Evolutionary conservation across 2,329 filamentous ascomycete genomes (phyloP), one percentile per base, ranked within the genome.

Genomic region (Pseudohalonectria lignicola): DNA sequence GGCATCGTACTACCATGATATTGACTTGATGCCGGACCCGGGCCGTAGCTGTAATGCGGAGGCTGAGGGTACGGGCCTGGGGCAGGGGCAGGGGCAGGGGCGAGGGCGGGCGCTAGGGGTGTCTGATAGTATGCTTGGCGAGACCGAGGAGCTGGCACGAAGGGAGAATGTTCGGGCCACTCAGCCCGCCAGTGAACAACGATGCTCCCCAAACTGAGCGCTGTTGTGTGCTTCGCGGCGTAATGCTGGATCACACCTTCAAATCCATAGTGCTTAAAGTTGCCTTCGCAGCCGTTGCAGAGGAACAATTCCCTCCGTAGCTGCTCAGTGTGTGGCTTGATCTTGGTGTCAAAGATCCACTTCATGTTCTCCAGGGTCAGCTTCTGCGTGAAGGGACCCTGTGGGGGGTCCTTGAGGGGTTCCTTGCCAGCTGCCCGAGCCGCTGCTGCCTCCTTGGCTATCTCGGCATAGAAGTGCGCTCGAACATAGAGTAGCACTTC

Each of bases 341-440:
- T 69, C 54, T 86, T 87, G 47, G 74, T 74, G 50, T 88, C 83
- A 53, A 83, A 88, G 21, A 88, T 64, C 76, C 81, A 90, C 56
- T 83, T 88, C 83, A 92, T 87, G 51, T 88, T 86, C 52, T 90
- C 84, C 47, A 92, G 60, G 1, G 79, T 82, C 37, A 90, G 63
- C 51, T 70, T 79, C 53, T 74, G 68, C 19, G 69, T 75, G 47
- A 67, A 72, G 6, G 73, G 66, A 0, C 67, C 71, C 43, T 69
- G 61, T 2, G 63, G 60, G 7, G 69, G 66, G 43, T 80, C 74
- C 9, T 53, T 39, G 20, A 56, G 49, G 4, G 64, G 63, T 39
- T 62, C 45, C 44, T 56, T 60, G 25, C 72, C 66, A 37, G 67
- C 62, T 29, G 64, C 63, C 10, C 57, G 57, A 18, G 65, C 57